These are phyloP conservation scores for Limtongozyma cylindracea DNA, from an alignment of 805 yeast genomes.

Conservation along the genomic window DNA sequence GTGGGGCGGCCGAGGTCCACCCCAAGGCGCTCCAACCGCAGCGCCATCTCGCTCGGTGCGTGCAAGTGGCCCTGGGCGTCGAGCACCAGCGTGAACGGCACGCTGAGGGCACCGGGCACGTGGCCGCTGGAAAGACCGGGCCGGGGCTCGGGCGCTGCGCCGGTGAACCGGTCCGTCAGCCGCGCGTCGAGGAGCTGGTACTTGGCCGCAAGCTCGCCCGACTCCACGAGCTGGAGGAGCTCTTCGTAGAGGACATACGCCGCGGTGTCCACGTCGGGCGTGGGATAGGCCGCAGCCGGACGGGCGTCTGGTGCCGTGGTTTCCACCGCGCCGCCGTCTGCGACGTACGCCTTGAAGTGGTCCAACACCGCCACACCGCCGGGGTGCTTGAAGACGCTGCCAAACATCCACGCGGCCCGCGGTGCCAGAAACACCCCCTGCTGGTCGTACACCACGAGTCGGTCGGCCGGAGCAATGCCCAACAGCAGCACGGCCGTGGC, in stretches of 20 bases:
- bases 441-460: constrained; percentile 62
- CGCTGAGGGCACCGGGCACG: constrained; percentile 50
- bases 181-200: constrained; percentile 65
- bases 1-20: constrained; percentile 24
- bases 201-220: constrained; percentile 14
- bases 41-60: constrained; percentile 16
- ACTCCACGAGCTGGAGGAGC: constrained; percentile 26
- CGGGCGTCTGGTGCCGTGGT: constrained; percentile 1
- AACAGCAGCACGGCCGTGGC: constrained; percentile 22
- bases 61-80: constrained; percentile 21
- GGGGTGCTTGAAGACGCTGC: constrained; percentile 49
- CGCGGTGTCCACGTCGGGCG: constrained; percentile 17
- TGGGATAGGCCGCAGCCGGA: constrained; percentile 7
- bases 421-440: constrained; percentile 74
- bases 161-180: constrained; percentile 47
- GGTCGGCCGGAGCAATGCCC: constrained; percentile 29
- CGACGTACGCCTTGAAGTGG: constrained; percentile 23
- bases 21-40: constrained; percentile 13
- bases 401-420: constrained; percentile 79
- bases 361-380: constrained; percentile 47
- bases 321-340: constrained; percentile 2
- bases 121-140: constrained; percentile 80
- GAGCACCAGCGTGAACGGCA: constrained; percentile 49
- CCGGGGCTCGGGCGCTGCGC: constrained; percentile 71
- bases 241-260: constrained; percentile 45